These are phyloP conservation scores for Acer saccharum DNA, from an alignment of 345 rosid species.

Conservation along the genomic window DNA sequence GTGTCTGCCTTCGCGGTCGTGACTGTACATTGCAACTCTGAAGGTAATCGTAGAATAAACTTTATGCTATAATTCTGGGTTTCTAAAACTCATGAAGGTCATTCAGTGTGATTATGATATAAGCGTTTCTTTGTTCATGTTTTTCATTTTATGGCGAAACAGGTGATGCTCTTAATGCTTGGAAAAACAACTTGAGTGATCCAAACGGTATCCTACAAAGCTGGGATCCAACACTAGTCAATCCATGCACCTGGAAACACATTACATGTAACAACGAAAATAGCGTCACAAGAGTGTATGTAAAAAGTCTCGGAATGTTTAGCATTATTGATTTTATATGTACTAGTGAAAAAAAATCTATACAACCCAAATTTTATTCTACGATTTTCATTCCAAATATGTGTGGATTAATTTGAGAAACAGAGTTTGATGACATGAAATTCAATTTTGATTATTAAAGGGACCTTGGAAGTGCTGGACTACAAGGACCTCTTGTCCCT, in stretches of 20 bases:
- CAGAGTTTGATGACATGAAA: background rate
- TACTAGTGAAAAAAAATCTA: too few relatives aligned
- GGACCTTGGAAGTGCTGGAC: slow-evolving; percentile 44
- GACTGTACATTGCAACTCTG: slow-evolving; percentile 22
- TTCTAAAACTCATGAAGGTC: background rate
- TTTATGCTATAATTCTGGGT: background rate
- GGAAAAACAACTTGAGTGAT: slow-evolving; percentile 33
- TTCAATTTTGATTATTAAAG: slow-evolving; percentile 25
- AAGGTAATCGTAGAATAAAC: slow-evolving; percentile 16
- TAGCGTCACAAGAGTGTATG: slow-evolving; percentile 38
- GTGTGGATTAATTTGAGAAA: background rate
- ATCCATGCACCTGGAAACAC: slow-evolving; percentile 56
- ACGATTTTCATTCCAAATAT: background rate
- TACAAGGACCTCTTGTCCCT: slow-evolving; percentile 46
- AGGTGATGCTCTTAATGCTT: slow-evolving; percentile 38
- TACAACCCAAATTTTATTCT: background rate
- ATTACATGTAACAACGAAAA: slow-evolving; percentile 35
- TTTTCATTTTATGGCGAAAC: background rate
- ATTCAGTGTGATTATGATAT: background rate
- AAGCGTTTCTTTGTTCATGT: background rate
- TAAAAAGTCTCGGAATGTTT: background rate
- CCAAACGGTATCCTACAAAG: slow-evolving; percentile 38
- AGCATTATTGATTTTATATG: background rate
- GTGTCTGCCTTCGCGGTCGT: slow-evolving; percentile 15
- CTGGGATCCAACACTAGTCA: slow-evolving; percentile 47